phyloP scores from a whole-genome alignment of 78 protist genomes.

The Parvularia atlantis region DNA sequence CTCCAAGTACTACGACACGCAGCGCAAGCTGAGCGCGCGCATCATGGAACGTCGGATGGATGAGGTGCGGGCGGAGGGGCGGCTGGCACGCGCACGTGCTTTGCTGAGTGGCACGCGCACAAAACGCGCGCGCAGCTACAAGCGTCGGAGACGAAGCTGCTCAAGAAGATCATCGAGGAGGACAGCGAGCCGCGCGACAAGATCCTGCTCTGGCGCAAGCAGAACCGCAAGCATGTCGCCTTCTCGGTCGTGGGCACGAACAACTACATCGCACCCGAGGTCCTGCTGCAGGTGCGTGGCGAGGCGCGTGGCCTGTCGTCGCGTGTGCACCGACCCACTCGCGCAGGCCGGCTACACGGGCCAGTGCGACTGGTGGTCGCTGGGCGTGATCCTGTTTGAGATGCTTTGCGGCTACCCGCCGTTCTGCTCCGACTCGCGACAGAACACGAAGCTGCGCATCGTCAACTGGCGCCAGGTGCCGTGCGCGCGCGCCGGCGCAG shows the following conservation, averaged over 20 bases:
- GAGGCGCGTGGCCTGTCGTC: too few species aligned
- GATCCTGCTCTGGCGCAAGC: not conserved
- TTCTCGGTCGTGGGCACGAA: constrained; percentile 40
- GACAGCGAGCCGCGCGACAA: too few species aligned
- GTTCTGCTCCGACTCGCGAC: constrained; percentile 33
- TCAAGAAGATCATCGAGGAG: too few species aligned
- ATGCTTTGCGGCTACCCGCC: constrained; percentile 70
- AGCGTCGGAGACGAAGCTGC: too few species aligned
- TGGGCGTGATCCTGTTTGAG: constrained; percentile 72
- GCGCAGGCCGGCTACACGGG: constrained; percentile 43
- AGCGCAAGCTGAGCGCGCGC: too few species aligned
- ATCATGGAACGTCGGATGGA: too few species aligned
- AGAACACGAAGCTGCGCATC: constrained; percentile 36
- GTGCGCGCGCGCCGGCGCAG: too few species aligned
- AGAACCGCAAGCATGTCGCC: not conserved
- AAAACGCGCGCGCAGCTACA: too few species aligned
- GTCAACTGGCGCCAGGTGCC: constrained; percentile 12
- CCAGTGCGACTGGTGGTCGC: constrained; percentile 36
- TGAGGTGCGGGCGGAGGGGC: too few species aligned
- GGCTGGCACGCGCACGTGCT: too few species aligned
- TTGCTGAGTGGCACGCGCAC: too few species aligned
- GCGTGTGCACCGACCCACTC: too few species aligned
- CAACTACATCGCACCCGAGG: constrained; percentile 86
- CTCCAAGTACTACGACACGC: not conserved
- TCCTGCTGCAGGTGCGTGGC: constrained; percentile 13